A percentile compares a stretch with the other conserved stretches of the same genome.
Evolutionary conservation across 768 basidiomycete species (phyloP).

Genomic region (Podaxis rugospora): DNA sequence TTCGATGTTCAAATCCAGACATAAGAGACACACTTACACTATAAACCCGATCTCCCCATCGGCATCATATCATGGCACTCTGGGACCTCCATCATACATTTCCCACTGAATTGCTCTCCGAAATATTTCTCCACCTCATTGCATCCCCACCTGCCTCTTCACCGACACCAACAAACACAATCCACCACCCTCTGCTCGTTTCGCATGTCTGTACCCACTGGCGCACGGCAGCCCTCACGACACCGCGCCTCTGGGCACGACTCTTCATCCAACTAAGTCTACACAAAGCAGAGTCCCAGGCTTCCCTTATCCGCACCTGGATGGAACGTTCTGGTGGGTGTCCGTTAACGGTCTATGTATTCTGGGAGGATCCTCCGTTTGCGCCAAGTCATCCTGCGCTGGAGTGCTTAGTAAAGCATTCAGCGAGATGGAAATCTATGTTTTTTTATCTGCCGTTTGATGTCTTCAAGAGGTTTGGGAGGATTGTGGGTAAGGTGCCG

Average conservation of each 20-base stretch:
- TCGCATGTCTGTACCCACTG: constrained; percentile 35
- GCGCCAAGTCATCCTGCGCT: constrained; percentile 23
- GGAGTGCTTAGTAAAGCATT: constrained; percentile 25
- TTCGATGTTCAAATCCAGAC: background rate
- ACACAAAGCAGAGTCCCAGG: constrained; percentile 16
- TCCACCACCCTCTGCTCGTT: constrained; percentile 33
- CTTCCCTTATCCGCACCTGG: constrained; percentile 27
- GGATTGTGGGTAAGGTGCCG: constrained; percentile 24
- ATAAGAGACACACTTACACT: background rate
- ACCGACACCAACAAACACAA: constrained; percentile 31
- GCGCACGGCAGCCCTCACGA: constrained; percentile 35
- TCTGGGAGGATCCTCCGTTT: constrained; percentile 30
- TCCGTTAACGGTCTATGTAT: constrained; percentile 28
- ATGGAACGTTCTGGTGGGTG: constrained; percentile 27
- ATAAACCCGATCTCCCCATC: background rate
- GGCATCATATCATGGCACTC: constrained; percentile 1
- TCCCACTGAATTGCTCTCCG: constrained; percentile 36
- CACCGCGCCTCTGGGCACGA: constrained; percentile 36
- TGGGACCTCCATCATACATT: constrained; percentile 15
- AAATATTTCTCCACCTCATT: constrained; percentile 37
- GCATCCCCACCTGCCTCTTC: constrained; percentile 18
- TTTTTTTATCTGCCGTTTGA: constrained; percentile 30
- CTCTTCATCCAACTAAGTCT: constrained; percentile 28
- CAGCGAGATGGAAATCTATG: constrained; percentile 27
- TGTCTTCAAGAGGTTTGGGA: constrained; percentile 25